A percentile compares a stretch with the other conserved stretches of the same genome.
Evolutionary conservation across 2,329 filamentous ascomycete genomes (phyloP).

Genomic region (Ceratocystis albifundus): DNA sequence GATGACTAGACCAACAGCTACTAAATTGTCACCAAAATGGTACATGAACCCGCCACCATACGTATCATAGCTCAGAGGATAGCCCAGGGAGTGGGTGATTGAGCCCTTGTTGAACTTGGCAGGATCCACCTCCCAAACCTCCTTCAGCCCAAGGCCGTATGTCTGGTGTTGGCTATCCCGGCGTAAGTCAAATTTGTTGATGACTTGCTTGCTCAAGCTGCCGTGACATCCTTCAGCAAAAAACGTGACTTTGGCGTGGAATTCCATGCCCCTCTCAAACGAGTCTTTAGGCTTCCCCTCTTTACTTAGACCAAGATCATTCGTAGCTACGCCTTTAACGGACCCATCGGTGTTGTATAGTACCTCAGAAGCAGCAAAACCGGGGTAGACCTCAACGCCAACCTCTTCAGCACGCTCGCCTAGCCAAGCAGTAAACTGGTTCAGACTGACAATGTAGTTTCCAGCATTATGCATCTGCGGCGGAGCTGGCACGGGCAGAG

Average conservation of each 20-base stretch:
- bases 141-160: conserved; percentile 87
- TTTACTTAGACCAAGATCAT: conserved; percentile 76
- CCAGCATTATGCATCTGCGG: conserved; percentile 98
- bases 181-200: conserved; percentile 84
- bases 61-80: conserved; percentile 74
- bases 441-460: conserved; percentile 94
- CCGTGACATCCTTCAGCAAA: conserved; percentile 95
- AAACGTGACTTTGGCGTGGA: conserved; percentile 81
- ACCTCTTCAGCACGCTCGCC: conserved; percentile 92
- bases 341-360: conserved; percentile 77
- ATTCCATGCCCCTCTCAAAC: conserved; percentile 97
- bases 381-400: conserved; percentile 91
- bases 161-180: conserved; percentile 87
- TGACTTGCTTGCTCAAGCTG: conserved; percentile 86
- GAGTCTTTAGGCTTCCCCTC: conserved; percentile 76
- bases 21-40: conserved; percentile 95
- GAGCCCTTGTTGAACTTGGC: conserved; percentile 83
- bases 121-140: conserved; percentile 92
- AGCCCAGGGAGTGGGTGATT: conserved; percentile 83
- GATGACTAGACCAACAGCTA: conserved; percentile 81
- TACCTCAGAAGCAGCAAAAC: conserved; percentile 88
- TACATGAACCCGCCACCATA: conserved; percentile 99
- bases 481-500: conserved; percentile 73
- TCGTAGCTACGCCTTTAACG: conserved; percentile 88
- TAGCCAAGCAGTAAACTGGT: conserved; percentile 91